phyloP scores from a whole-genome alignment of 495 filamentous ascomycete species.

The Hypoxylon rickii region DNA sequence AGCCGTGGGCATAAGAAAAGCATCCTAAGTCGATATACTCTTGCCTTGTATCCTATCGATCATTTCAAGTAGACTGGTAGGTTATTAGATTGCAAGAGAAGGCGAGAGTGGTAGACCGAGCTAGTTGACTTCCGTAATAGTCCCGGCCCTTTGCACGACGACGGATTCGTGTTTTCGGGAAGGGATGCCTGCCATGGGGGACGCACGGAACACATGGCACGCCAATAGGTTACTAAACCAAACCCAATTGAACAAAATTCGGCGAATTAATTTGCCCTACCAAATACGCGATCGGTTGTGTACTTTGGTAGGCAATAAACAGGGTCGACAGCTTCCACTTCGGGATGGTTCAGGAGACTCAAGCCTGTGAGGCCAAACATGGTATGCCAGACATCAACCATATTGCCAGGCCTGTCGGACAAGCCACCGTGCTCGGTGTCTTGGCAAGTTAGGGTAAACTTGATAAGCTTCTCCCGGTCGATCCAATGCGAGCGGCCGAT shows the following conservation, averaged over 20 bases:
- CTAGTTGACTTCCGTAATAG: too few species aligned
- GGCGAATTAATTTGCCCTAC: slow-evolving; percentile 36
- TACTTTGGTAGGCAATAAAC: slow-evolving; percentile 84
- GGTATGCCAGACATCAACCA: slow-evolving; percentile 98
- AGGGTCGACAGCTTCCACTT: slow-evolving; percentile 80
- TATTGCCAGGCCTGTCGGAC: slow-evolving; percentile 86
- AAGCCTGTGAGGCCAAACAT: slow-evolving; percentile 86
- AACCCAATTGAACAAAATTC: not conserved
- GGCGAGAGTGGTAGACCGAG: not conserved
- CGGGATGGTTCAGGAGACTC: slow-evolving; percentile 77
- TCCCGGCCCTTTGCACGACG: too few species aligned
- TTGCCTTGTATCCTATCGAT: slow-evolving; percentile 73
- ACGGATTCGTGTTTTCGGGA: too few species aligned
- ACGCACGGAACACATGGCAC: not conserved
- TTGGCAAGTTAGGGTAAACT: slow-evolving; percentile 86
- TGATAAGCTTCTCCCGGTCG: slow-evolving; percentile 72
- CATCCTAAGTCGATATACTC: slow-evolving; percentile 58
- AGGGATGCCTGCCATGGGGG: too few species aligned
- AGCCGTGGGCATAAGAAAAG: slow-evolving; percentile 3
- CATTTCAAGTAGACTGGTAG: slow-evolving; percentile 54
- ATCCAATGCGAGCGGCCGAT: slow-evolving; percentile 91
- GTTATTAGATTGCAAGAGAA: slow-evolving; percentile 80
- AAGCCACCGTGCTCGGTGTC: slow-evolving; percentile 84
- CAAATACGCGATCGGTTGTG: slow-evolving; percentile 59
- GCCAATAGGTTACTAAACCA: not conserved